Percentiles rank a stretch among this genome's conserved stretches.
Evolutionary conservation across 345 rosid genomes (phyloP).

Genomic region (Moricandia arvensis): DNA sequence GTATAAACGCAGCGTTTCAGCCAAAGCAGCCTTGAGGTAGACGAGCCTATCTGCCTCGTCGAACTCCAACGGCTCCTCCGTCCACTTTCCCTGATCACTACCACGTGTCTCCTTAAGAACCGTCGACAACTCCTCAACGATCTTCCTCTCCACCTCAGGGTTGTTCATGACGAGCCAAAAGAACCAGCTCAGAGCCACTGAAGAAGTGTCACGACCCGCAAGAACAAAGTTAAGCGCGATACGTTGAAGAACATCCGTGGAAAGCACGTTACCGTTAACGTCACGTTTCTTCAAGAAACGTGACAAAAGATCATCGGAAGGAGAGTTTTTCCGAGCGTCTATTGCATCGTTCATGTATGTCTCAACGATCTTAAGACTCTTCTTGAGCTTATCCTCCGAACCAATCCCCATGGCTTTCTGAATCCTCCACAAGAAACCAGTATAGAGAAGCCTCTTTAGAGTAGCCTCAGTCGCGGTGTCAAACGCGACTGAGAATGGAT

Average conservation of each 20-base stretch:
- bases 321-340: conserved; percentile 57
- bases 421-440: conserved; percentile 68
- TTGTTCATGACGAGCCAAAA: conserved; percentile 87
- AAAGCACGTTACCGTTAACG: conserved; percentile 56
- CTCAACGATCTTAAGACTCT: conserved; percentile 58
- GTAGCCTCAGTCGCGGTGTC: conserved; percentile 90
- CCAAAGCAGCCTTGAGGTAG: conserved; percentile 82
- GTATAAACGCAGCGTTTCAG: conserved; percentile 85
- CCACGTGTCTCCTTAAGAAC: conserved; percentile 74
- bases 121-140: conserved; percentile 56
- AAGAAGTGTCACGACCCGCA: conserved; percentile 92
- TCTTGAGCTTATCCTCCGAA: conserved; percentile 52
- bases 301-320: conserved; percentile 83
- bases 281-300: conserved; percentile 80
- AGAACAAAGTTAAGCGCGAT: conserved; percentile 91
- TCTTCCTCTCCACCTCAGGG: conserved; percentile 58
- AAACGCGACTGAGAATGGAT: conserved; percentile 68
- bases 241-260: conserved; percentile 63
- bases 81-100: conserved; percentile 53
- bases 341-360: conserved; percentile 73
- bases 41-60: conserved; percentile 75
- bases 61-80: conserved; percentile 64
- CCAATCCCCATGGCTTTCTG: conserved; percentile 62
- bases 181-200: conserved; percentile 93
- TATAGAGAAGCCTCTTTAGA: conserved; percentile 69